Percentiles rank a stretch among this genome's conserved stretches.
These are phyloP conservation scores for Neonothopanus nambi DNA, from an alignment of 1,284 basidiomycete genomes.

Conservation along the genomic window DNA sequence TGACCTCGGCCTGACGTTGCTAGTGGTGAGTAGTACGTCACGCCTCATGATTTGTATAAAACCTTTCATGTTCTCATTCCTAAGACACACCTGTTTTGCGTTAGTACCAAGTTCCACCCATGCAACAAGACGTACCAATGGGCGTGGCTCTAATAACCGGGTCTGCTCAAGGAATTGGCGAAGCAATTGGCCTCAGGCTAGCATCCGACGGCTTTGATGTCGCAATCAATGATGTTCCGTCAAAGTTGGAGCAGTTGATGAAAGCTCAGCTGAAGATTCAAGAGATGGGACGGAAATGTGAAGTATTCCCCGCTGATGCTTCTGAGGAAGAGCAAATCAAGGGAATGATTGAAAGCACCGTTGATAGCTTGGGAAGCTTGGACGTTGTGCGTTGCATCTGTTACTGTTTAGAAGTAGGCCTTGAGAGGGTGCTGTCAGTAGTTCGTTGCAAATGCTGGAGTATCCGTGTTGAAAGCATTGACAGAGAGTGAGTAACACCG, in stretches of 20 bases:
- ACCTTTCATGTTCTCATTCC: too few relatives aligned
- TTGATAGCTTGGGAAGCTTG: slow-evolving; percentile 33
- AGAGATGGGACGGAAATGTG: slow-evolving; percentile 22
- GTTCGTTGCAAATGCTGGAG: slow-evolving; percentile 37
- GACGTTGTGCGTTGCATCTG: slow-evolving; percentile 33
- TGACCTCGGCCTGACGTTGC: too few relatives aligned
- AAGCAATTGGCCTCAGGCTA: slow-evolving; percentile 32
- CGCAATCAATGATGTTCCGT: slow-evolving; percentile 33
- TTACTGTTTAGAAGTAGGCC: too few relatives aligned
- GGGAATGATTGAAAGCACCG: slow-evolving; percentile 31
- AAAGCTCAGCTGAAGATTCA: slow-evolving; percentile 25
- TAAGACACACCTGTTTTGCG: too few relatives aligned
- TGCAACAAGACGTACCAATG: not conserved
- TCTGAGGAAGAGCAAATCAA: slow-evolving; percentile 37
- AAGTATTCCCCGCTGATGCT: slow-evolving; percentile 31
- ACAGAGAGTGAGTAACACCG: slow-evolving; percentile 21
- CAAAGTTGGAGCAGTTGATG: slow-evolving; percentile 22
- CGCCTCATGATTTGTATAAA: too few relatives aligned
- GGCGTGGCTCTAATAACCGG: slow-evolving; percentile 37
- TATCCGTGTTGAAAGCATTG: slow-evolving; percentile 19
- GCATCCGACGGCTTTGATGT: slow-evolving; percentile 38
- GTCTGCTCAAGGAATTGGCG: slow-evolving; percentile 35
- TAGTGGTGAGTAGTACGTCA: too few relatives aligned
- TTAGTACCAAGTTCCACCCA: too few relatives aligned
- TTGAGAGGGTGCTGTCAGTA: too few relatives aligned